Conservation (phyloP, 2,329 filamentous ascomycete species). For the Xylariomycetidae sp. region DNA sequence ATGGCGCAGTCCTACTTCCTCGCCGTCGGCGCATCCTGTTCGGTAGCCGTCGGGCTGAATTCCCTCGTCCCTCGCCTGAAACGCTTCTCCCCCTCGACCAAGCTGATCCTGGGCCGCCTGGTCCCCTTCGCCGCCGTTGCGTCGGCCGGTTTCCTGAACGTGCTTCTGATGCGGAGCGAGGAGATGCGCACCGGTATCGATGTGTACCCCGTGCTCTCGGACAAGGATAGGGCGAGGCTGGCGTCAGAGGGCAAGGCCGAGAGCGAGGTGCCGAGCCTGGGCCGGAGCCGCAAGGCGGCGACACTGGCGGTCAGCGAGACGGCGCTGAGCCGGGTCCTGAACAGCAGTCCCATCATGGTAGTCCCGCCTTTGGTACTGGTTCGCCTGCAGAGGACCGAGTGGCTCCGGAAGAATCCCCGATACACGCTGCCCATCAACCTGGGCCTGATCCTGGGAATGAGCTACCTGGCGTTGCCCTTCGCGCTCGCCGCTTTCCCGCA, state of each 20-base stretch:
- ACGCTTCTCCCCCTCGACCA: constrained; percentile 67
- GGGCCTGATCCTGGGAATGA: constrained; percentile 79
- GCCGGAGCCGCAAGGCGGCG: constrained; percentile 84
- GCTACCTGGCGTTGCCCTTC: constrained; percentile 81
- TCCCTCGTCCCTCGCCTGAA: constrained; percentile 81
- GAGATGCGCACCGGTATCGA: constrained; percentile 93
- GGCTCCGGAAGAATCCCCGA: constrained; percentile 72
- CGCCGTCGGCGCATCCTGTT: constrained; percentile 88
- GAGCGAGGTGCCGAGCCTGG: constrained; percentile 65
- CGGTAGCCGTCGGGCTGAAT: constrained; percentile 89
- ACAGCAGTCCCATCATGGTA: constrained; percentile 96
- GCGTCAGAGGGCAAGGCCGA: constrained; percentile 56
- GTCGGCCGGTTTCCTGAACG: constrained; percentile 85
- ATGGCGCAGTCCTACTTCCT: constrained; percentile 87
- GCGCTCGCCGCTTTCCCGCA: constrained; percentile 92
- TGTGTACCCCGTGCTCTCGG: constrained; percentile 76
- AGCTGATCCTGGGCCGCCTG: constrained; percentile 74
- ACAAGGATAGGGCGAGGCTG: constrained; percentile 59
- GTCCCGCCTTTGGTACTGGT: constrained; percentile 84
- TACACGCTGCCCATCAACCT: constrained; percentile 81
- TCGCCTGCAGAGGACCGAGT: constrained; percentile 75
- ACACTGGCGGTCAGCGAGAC: constrained; percentile 89
- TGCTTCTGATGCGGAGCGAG: constrained; percentile 95
- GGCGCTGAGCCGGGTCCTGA: constrained; percentile 83
- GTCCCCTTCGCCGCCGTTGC: constrained; percentile 96